These are phyloP conservation scores for Cercospora sesami DNA, from an alignment of 2,329 filamentous ascomycete genomes.

Conservation along the genomic window DNA sequence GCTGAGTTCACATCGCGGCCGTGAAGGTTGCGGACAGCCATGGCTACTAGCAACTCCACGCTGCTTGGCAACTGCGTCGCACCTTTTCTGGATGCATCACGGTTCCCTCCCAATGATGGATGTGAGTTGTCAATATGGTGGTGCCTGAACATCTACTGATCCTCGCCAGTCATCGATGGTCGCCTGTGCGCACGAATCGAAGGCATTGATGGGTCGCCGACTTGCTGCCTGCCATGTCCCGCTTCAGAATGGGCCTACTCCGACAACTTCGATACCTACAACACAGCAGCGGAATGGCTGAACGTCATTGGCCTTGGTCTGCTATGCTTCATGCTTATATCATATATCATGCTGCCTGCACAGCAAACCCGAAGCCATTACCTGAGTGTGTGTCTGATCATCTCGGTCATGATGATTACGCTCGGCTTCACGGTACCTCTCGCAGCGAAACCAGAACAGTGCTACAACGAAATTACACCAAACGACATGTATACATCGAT, in stretches of 20 bases:
- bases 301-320: slow-evolving; percentile 72
- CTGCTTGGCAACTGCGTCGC: slow-evolving; percentile 60
- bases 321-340: slow-evolving; percentile 73
- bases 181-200: slow-evolving; percentile 58
- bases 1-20: slow-evolving; percentile 11
- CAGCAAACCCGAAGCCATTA: slow-evolving; percentile 93
- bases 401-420: slow-evolving; percentile 78
- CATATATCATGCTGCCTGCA: slow-evolving; percentile 76
- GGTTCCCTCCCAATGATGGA: slow-evolving; percentile 63
- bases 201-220: slow-evolving; percentile 49
- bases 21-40: slow-evolving; percentile 7
- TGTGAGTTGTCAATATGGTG: slow-evolving; percentile 56
- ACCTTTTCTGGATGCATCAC: slow-evolving; percentile 66
- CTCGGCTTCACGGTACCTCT: slow-evolving; percentile 89
- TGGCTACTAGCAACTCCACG: slow-evolving; percentile 35
- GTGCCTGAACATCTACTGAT: slow-evolving; percentile 36
- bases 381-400: slow-evolving; percentile 80
- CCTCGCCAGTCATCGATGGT: slow-evolving; percentile 51
- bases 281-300: slow-evolving; percentile 74
- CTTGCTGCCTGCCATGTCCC: slow-evolving; percentile 90
- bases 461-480: slow-evolving; percentile 86
- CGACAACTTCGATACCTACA: slow-evolving; percentile 58
- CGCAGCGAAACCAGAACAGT: slow-evolving; percentile 74
- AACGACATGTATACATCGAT: slow-evolving; percentile 82
- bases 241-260: slow-evolving; percentile 73